Percentiles rank a stretch among this genome's conserved stretches.
These are phyloP conservation scores for Chenopodium berlandieri DNA, from an alignment of 148 eudicot species.

Conservation along the genomic window DNA sequence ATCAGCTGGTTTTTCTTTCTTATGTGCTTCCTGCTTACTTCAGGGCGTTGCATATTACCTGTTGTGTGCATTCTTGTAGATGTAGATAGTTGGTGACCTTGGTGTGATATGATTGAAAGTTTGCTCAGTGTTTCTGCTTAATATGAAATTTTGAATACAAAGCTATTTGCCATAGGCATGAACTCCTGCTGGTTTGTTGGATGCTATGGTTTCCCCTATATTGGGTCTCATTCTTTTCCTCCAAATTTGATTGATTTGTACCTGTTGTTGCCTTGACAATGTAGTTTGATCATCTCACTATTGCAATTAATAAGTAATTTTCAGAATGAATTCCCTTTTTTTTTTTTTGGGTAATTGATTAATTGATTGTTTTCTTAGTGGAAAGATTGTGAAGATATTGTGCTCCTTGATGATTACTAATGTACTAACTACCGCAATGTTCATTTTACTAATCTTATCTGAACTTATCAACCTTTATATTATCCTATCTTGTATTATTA, in stretches of 20 bases:
- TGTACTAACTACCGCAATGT: no score
- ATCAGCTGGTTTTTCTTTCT: constrained; percentile 12
- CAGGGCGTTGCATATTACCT: constrained; percentile 39
- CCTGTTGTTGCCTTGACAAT: not conserved
- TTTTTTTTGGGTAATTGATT: not conserved
- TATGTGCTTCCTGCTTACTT: constrained; percentile 27
- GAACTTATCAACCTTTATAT: no score
- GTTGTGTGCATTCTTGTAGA: constrained; percentile 26
- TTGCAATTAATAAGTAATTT: not conserved
- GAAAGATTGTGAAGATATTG: not conserved
- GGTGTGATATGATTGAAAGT: constrained; percentile 29
- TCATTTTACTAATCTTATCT: no score
- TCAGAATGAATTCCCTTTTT: not conserved
- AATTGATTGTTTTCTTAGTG: not conserved
- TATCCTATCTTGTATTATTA: no score
- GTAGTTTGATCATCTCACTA: not conserved
- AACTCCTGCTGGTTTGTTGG: not conserved
- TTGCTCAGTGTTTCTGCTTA: constrained; percentile 14
- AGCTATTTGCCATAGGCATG: constrained; percentile 8
- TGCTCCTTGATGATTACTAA: not conserved
- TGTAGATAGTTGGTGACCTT: constrained; percentile 10
- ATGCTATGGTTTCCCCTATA: not conserved
- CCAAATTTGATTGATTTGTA: not conserved
- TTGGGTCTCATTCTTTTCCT: constrained; percentile 10
- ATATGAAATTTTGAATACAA: constrained; percentile 7